Evolutionary conservation across 1,284 basidiomycete species (phyloP).

Genomic region (Takashimella tepidaria): DNA sequence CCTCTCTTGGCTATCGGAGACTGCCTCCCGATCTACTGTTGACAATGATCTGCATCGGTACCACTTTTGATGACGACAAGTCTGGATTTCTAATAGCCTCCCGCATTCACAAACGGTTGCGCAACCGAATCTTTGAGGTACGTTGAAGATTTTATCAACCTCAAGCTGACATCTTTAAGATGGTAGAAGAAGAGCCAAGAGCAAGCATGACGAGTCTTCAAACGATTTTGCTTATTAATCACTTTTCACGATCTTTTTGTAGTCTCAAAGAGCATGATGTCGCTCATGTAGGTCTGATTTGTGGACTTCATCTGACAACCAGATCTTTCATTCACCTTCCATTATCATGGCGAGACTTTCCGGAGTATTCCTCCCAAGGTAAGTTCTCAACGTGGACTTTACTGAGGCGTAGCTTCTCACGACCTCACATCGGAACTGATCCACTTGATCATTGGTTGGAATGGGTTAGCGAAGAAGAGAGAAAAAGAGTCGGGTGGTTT

Average conservation of each 20-base stretch:
- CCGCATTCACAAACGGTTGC: conserved; percentile 15
- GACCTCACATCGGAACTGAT: neutral
- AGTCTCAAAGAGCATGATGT: conserved; percentile 24
- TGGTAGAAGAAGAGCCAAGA: conserved; percentile 23
- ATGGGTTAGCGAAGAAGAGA: conserved; percentile 26
- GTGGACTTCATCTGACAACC: neutral
- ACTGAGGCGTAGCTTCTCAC: neutral
- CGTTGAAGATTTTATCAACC: neutral
- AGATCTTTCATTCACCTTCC: conserved; percentile 28
- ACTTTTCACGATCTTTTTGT: conserved; percentile 26
- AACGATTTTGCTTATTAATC: conserved; percentile 23
- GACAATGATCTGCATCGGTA: conserved; percentile 23
- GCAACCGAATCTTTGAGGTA: conserved; percentile 24
- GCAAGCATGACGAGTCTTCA: conserved; percentile 16
- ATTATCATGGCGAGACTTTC: conserved; percentile 20
- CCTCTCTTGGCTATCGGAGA: conserved; percentile 19
- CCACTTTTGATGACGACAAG: conserved; percentile 20
- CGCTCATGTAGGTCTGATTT: conserved; percentile 13
- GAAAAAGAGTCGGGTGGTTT: conserved; percentile 23
- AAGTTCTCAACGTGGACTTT: neutral
- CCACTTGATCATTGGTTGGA: conserved; percentile 17
- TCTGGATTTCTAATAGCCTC: conserved; percentile 16
- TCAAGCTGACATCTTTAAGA: conserved; percentile 3
- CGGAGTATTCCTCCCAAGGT: conserved; percentile 17
- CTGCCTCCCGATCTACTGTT: conserved; percentile 24